These are phyloP conservation scores for Thelonectria blattea DNA, from an alignment of 2,329 filamentous ascomycete species.

Conservation along the genomic window DNA sequence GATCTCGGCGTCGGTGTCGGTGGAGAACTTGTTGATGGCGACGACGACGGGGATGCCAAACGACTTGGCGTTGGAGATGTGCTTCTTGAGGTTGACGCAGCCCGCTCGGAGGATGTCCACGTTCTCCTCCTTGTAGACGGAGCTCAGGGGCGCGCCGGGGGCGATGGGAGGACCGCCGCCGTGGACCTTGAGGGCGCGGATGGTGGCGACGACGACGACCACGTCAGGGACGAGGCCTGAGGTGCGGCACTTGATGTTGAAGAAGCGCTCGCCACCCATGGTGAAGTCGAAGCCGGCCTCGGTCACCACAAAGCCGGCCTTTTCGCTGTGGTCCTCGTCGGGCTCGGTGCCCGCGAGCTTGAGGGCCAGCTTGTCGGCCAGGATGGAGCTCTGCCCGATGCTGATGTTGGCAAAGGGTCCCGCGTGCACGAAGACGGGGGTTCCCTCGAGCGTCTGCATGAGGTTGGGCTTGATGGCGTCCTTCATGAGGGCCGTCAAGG, in stretches of 20 bases:
- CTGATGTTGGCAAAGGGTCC: constrained; percentile 98
- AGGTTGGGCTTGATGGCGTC: constrained; percentile 99
- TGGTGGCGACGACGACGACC: constrained; percentile 93
- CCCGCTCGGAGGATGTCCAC: constrained; percentile 87
- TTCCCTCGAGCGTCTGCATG: constrained; percentile 98
- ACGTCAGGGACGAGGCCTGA: constrained; percentile 92
- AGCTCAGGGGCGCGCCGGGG: constrained; percentile 81
- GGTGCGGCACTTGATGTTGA: constrained; percentile 99
- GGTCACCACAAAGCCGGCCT: constrained; percentile 92
- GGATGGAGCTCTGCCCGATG: constrained; percentile 93
- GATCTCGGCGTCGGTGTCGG: constrained; percentile 92
- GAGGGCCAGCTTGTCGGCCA: constrained; percentile 93
- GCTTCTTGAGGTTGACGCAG: constrained; percentile 94
- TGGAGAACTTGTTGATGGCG: constrained; percentile 95
- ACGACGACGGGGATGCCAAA: constrained; percentile 96
- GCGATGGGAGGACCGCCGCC: constrained; percentile 94
- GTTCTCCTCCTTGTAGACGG: constrained; percentile 93
- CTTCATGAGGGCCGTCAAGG: constrained; percentile 92
- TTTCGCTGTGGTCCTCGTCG: constrained; percentile 82
- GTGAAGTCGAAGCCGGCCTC: constrained; percentile 99
- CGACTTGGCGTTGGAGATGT: constrained; percentile 85
- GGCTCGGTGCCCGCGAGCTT: constrained; percentile 95
- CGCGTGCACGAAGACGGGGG: constrained; percentile 95
- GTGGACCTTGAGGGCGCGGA: constrained; percentile 95
- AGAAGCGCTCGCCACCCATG: constrained; percentile 99